Base-by-base conservation (phyloP, 257 asterid genomes). In the Solanum medicagineum region DNA sequence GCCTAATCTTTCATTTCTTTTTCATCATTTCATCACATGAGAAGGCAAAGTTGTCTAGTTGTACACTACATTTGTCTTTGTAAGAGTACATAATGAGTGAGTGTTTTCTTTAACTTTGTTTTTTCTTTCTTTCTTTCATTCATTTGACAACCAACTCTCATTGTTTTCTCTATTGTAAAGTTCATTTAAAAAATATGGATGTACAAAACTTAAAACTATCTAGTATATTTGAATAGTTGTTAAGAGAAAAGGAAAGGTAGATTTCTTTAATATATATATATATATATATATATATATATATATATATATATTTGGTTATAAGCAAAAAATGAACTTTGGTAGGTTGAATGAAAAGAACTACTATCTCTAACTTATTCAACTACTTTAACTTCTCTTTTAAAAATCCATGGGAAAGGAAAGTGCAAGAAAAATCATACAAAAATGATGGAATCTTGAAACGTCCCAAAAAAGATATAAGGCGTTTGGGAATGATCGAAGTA, bases 301-400 rank as follows among this genome's bases (percentile, higher is more conserved):
- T 29, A 29, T 29, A 29, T 89, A 89, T 90, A 91, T 80, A 90
- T 92, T 80, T 91, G 92, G 95, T 93, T 93, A 8, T 87, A 95
- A 92, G 97, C 92, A 86, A 86, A 75, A 87, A 86, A 89, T 86
- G 85, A 91, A 88, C 16, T 69, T 36, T 36, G 92, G 91, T 85
- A 80, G 70, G 84, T 40, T 36, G 56, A 29, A 40, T 77, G 32
- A 86, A 85, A 87, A 36, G 36, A 40, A n/a, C 68, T 60, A 60
- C 0, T n/a, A n/a, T 20, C 65, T 19, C 29, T 20, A 20, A 36
- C 74, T 66, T 66, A 7, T 32, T 68, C 75, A 68, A 57, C 5
- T 40, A 57, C 29, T 29, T 66, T 7, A 32, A 68, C 7, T 32
- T 68, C 49, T 68, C 22, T 32, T 68, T 12, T 15, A 16, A 68